These are phyloP conservation scores for Coleophoma eucalyptorum DNA, from an alignment of 2,329 filamentous ascomycete genomes.

Conservation along the genomic window DNA sequence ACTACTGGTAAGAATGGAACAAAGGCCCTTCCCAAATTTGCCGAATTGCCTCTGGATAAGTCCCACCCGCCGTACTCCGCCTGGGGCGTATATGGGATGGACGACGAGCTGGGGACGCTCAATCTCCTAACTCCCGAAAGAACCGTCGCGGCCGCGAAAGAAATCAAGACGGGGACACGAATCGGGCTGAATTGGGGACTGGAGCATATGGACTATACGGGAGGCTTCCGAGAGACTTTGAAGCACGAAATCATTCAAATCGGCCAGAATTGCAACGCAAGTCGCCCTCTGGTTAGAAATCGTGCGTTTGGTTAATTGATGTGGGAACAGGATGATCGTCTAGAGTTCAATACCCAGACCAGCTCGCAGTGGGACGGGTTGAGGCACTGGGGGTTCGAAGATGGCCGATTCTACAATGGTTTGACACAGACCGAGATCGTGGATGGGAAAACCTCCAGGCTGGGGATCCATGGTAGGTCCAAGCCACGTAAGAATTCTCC, in stretches of 20 bases:
- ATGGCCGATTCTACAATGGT: not conserved
- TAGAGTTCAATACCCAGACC: conserved; percentile 1
- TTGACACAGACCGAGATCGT: not conserved
- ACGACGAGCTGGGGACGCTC: conserved; percentile 1
- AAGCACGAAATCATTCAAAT: conserved; percentile 1
- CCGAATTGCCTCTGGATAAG: not conserved
- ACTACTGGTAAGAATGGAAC: no score
- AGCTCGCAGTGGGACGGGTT: conserved; percentile 39
- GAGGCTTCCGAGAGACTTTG: not conserved
- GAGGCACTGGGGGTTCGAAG: conserved; percentile 34
- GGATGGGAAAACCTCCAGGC: conserved; percentile 29
- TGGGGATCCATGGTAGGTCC: conserved; percentile 21
- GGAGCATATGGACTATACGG: conserved; percentile 1
- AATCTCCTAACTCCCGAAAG: not conserved
- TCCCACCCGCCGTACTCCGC: not conserved
- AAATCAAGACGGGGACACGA: conserved; percentile 7
- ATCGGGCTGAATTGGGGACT: not conserved
- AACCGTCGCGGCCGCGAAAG: conserved; percentile 38
- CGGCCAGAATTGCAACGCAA: not conserved
- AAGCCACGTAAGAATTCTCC: not conserved
- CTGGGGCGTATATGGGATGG: not conserved
- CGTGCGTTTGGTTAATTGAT: not conserved
- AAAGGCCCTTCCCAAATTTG: not conserved
- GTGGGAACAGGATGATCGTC: not conserved
- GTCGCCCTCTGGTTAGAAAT: not conserved